A percentile compares a stretch with the other conserved stretches of the same genome.
These are phyloP conservation scores for Phytophthora nicotianae DNA, from an alignment of 352 stramenopile species.

Conservation along the genomic window DNA sequence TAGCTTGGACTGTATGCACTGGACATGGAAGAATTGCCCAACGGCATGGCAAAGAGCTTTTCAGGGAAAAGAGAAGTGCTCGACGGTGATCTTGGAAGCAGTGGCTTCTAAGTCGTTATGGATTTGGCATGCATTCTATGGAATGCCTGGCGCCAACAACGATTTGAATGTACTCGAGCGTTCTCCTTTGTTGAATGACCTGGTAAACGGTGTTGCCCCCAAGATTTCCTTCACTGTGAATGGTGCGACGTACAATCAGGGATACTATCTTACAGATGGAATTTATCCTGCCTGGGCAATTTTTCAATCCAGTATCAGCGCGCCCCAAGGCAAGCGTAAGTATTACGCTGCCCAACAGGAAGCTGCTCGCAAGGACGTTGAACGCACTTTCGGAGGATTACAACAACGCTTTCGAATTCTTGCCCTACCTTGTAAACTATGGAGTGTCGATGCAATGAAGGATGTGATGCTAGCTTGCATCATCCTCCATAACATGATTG, in stretches of 20 bases:
- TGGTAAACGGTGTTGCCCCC: background rate
- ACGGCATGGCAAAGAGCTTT: background rate
- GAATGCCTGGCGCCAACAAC: background rate
- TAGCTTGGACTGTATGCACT: background rate
- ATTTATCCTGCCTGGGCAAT: background rate
- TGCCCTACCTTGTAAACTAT: background rate
- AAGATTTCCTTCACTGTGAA: background rate
- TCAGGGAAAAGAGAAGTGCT: background rate
- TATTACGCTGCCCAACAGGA: background rate
- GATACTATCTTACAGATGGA: background rate
- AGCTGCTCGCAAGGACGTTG: background rate
- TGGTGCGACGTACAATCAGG: background rate
- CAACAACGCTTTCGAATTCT: background rate
- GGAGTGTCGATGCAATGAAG: background rate
- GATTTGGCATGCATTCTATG: background rate
- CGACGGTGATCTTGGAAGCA: background rate
- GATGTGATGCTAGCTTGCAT: background rate
- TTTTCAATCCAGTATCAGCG: background rate
- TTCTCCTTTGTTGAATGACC: background rate
- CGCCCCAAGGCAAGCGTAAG: background rate
- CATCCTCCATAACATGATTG: background rate
- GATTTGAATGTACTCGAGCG: background rate
- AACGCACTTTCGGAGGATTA: background rate
- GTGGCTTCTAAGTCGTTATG: background rate
- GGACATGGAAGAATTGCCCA: background rate